Base-by-base conservation (phyloP, 2,329 filamentous ascomycete species). In the Didymella glomerata region DNA sequence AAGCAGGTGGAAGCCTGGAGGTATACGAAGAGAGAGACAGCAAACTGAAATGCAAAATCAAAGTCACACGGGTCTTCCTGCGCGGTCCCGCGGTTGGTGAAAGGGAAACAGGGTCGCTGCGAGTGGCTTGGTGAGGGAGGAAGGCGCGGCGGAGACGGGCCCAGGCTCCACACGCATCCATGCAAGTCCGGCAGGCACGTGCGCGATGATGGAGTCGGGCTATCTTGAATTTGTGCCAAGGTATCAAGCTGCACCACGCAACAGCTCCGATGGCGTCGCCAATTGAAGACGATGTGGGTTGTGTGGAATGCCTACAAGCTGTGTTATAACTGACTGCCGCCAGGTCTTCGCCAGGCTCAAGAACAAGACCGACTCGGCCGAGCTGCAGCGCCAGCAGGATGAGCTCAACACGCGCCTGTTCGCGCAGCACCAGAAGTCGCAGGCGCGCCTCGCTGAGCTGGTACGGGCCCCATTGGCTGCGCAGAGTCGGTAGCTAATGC, bases 401-500 rank as follows among this genome's bases (percentile, higher is more conserved):
- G 84, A 85, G 57, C 77, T 88, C 70, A 85, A 86, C 73, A 84
- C 85, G 69, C 82, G 85, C 49, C 79, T 86, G 22, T 79, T 83
- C 65, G 80, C 81, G 25, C 86, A 88, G 60, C 84, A 87, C 63
- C 81, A 85, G 66, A 87, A 86, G 73, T 84, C 87, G 20, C 87
- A 91, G 72, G 77, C 84, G 66, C 82, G 88, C 54, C 81, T 90
- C 54, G 83, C 81, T 36, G 87, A 91, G 75, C 77, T 92, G 79
- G 89, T 91, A 11, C 80, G 60, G 4, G 28, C 1, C 4, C 25
- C 4, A 27, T 27, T 4, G 25, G 10, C 14, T 32, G 30, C 30
- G 81, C 11, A 41, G 22, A 5, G 47, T 24, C 27, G 14, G 32
- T 6, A 10, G 36, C 36, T 40, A 20, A 40, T 8, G n/a, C 2